Conservation (phyloP, 805 yeast species). For the Barnettozyma pratensis region DNA sequence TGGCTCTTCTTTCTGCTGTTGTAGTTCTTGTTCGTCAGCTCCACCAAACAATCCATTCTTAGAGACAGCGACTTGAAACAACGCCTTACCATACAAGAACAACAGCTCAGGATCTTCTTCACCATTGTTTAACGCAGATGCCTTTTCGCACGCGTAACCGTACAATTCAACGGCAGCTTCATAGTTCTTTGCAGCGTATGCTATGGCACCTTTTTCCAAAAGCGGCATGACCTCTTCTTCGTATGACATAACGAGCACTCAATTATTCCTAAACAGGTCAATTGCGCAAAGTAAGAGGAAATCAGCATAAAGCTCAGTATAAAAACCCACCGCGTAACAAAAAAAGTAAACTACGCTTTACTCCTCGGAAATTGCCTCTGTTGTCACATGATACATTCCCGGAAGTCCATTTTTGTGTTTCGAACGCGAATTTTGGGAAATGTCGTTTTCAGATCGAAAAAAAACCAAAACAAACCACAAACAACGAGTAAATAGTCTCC, state of each 20-base stretch:
- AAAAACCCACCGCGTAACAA: background rate
- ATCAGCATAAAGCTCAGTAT: background rate
- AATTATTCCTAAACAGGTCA: background rate
- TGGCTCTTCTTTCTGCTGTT: conserved; percentile 6
- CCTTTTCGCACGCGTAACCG: conserved; percentile 66
- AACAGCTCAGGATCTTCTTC: conserved; percentile 71
- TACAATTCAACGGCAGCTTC: conserved; percentile 66
- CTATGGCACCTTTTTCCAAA: conserved; percentile 57
- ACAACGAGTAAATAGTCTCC: background rate
- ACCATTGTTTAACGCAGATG: conserved; percentile 43
- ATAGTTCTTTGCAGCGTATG: conserved; percentile 58
- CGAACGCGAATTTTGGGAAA: conserved; percentile 12
- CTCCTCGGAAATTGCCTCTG: background rate
- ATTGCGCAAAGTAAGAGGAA: background rate
- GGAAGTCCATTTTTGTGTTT: conserved; percentile 9
- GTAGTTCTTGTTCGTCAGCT: conserved; percentile 20
- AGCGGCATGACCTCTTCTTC: conserved; percentile 40
- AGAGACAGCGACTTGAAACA: conserved; percentile 71
- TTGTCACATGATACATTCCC: background rate
- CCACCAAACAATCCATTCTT: conserved; percentile 76
- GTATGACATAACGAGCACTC: conserved; percentile 20
- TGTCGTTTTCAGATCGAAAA: background rate
- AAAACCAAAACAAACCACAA: conserved; percentile 1
- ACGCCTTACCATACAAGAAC: conserved; percentile 71
- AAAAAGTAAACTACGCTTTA: background rate